Conservation (phyloP, 768 basidiomycete species). For the Russula earlei region DNA sequence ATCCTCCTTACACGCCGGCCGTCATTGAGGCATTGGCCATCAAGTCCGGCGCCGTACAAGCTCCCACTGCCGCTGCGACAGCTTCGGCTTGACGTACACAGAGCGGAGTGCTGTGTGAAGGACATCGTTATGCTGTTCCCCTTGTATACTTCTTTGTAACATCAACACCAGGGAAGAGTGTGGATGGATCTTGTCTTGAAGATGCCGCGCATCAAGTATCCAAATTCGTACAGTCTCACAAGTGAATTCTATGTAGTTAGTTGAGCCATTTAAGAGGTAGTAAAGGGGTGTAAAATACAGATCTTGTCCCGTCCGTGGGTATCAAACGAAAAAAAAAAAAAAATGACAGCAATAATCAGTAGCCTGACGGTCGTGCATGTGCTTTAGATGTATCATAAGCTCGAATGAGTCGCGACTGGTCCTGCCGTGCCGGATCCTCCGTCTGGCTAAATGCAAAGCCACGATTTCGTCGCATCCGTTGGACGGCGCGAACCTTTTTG, state of each 20-base stretch:
- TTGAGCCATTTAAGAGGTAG: slow-evolving; percentile 1
- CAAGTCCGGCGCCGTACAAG: not conserved
- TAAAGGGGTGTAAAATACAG: slow-evolving; percentile 16
- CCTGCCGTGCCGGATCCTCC: slow-evolving; percentile 74
- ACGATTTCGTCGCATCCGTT: slow-evolving; percentile 91
- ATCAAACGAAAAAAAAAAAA: not conserved
- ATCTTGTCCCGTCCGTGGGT: slow-evolving; percentile 2
- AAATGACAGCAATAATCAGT: slow-evolving; percentile 25
- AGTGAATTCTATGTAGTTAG: not conserved
- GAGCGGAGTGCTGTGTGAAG: too few relatives aligned
- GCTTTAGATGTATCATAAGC: slow-evolving; percentile 84
- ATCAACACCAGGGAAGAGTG: not conserved
- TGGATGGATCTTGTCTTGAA: not conserved
- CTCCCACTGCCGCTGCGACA: not conserved
- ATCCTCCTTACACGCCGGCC: slow-evolving; percentile 51
- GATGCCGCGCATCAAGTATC: not conserved
- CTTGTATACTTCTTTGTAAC: not conserved
- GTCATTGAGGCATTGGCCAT: slow-evolving; percentile 1
- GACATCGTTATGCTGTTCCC: not conserved
- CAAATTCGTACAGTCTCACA: not conserved
- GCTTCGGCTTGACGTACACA: not conserved
- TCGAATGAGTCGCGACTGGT: slow-evolving; percentile 77
- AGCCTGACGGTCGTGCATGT: slow-evolving; percentile 62
- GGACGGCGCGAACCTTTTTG: slow-evolving; percentile 98
- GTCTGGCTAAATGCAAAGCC: slow-evolving; percentile 99